Evolutionary conservation across 208 protist genomes (phyloP).

Genomic region (Trypanosoma theileri): DNA sequence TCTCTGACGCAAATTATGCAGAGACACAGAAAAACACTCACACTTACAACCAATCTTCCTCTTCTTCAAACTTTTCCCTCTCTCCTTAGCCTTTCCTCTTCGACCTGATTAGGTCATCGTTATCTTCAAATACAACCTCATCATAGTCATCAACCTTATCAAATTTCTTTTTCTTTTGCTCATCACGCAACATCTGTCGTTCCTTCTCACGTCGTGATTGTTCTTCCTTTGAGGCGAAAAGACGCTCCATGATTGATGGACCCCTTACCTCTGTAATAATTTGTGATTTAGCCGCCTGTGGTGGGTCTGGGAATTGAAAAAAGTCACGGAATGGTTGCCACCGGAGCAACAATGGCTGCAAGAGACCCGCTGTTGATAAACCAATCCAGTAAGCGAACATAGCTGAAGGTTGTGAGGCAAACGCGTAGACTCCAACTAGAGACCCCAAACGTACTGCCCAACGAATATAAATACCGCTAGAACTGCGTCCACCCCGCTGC

Average conservation of each 20-base stretch:
- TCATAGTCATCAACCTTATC: constrained; percentile 72
- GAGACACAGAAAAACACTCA: no score
- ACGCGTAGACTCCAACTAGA: constrained; percentile 77
- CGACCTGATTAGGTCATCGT: constrained; percentile 5
- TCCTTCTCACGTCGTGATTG: constrained; percentile 44
- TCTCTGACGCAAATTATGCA: no score
- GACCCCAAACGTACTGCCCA: constrained; percentile 70
- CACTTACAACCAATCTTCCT: no score
- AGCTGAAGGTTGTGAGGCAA: constrained; percentile 73
- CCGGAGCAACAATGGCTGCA: constrained; percentile 84
- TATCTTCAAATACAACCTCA: constrained; percentile 69
- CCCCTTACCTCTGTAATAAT: constrained; percentile 65
- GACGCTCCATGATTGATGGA: constrained; percentile 69
- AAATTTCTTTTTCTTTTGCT: constrained; percentile 47
- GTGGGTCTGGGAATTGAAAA: constrained; percentile 82
- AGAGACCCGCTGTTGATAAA: constrained; percentile 68
- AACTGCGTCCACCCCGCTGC: constrained; percentile 76
- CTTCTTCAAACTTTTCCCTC: not conserved
- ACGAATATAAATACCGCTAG: constrained; percentile 74
- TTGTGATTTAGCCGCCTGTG: constrained; percentile 62
- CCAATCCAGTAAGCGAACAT: constrained; percentile 92
- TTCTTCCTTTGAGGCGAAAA: constrained; percentile 72
- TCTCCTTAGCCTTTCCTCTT: not conserved
- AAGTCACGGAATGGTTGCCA: constrained; percentile 86
- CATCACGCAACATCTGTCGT: constrained; percentile 39